A percentile compares a stretch with the other conserved stretches of the same genome.
Evolutionary conservation across 148 eudicot species (phyloP).

Genomic region (Silene uniflora): DNA sequence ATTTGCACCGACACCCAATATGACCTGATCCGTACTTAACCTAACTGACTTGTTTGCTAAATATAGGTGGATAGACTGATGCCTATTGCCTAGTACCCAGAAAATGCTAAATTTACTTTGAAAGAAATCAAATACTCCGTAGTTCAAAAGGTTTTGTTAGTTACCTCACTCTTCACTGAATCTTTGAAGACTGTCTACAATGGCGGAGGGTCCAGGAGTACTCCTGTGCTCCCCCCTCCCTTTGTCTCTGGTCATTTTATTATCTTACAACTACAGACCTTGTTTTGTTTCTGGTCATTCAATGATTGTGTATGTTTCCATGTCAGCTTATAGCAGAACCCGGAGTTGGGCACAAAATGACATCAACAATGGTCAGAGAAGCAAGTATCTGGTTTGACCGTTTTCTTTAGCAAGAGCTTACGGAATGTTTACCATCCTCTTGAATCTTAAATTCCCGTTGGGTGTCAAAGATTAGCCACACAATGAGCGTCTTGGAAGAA

Average conservation of each 20-base stretch:
- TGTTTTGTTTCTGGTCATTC: not conserved
- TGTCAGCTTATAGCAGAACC: slow-evolving; percentile 69
- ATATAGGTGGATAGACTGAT: not conserved
- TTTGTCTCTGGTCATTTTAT: not conserved
- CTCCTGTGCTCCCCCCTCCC: not conserved
- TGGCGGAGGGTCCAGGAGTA: too few relatives aligned
- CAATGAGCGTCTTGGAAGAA: not conserved
- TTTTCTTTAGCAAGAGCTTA: slow-evolving; percentile 36
- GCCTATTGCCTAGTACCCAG: not conserved
- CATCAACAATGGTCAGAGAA: slow-evolving; percentile 73
- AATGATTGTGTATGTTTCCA: slow-evolving; percentile 1
- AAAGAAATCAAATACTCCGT: too few relatives aligned
- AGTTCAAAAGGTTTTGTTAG: too few relatives aligned
- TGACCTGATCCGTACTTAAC: too few relatives aligned
- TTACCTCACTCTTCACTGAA: not conserved
- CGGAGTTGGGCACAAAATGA: slow-evolving; percentile 78
- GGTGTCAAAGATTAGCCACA: not conserved
- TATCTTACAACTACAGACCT: not conserved
- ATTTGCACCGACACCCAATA: too few relatives aligned
- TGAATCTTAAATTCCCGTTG: not conserved
- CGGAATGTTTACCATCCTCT: not conserved
- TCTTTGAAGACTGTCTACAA: not conserved
- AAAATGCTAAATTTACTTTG: too few relatives aligned
- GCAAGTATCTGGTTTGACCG: slow-evolving; percentile 90
- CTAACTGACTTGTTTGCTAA: not conserved